phyloP scores from a whole-genome alignment of 1,139 yeast genomes.

The Yamadazyma dendronema region DNA sequence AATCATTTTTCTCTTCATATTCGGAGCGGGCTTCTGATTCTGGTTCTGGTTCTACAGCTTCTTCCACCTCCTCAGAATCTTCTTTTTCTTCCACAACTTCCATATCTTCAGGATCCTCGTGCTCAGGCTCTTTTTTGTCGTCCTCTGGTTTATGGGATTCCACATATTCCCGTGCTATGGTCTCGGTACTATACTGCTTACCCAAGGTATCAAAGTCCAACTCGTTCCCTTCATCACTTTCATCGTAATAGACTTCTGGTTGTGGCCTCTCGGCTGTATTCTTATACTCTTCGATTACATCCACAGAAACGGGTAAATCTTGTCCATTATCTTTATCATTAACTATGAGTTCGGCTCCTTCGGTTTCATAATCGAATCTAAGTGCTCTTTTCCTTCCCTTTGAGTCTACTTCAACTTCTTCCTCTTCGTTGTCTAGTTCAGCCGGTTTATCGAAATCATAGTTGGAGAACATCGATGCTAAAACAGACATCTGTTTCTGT shows the following conservation, averaged over 20 bases:
- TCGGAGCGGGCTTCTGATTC: constrained; percentile 4
- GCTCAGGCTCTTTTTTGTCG: not conserved
- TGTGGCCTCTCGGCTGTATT: constrained; percentile 22
- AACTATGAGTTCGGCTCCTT: constrained; percentile 21
- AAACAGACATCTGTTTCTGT: constrained; percentile 38
- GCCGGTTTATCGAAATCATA: constrained; percentile 65
- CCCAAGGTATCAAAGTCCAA: constrained; percentile 30
- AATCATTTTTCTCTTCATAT: constrained; percentile 6
- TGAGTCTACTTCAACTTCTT: constrained; percentile 48
- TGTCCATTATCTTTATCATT: constrained; percentile 16
- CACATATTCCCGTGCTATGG: constrained; percentile 14
- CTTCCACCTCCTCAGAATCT: not conserved
- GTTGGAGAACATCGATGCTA: constrained; percentile 50
- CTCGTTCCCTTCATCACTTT: constrained; percentile 41
- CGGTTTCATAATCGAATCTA: constrained; percentile 38
- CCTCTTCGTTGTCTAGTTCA: constrained; percentile 46
- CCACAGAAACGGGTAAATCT: constrained; percentile 14
- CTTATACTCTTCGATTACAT: constrained; percentile 23
- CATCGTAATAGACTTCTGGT: constrained; percentile 40
- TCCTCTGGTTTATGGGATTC: constrained; percentile 3
- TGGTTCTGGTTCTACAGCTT: constrained; percentile 8
- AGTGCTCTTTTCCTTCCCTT: constrained; percentile 40
- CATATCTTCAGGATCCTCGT: constrained; percentile 9
- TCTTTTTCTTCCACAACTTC: constrained; percentile 1
- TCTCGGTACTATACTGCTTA: constrained; percentile 29